Conservation (phyloP, 1,284 basidiomycete species). For the Rhodotorula sp. region DNA sequence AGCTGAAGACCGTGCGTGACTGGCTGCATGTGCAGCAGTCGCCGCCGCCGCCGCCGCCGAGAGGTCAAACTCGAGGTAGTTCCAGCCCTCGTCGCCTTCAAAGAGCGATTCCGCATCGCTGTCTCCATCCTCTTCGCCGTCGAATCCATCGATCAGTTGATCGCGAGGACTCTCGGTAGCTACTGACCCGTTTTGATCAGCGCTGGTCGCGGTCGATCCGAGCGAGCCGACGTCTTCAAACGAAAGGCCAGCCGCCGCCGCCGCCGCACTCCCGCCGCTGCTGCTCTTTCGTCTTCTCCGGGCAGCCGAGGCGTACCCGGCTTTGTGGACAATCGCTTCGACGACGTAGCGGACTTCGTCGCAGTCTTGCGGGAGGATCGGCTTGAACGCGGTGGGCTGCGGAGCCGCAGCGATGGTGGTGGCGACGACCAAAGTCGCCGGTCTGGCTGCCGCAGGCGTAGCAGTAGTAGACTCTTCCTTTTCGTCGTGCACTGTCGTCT, state of each 20-base stretch:
- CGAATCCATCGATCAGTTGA: neutral
- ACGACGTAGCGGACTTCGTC: constrained; percentile 34
- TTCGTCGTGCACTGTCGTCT: neutral
- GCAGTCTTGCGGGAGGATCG: constrained; percentile 1
- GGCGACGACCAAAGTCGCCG: neutral
- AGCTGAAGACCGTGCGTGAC: neutral
- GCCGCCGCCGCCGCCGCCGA: constrained; percentile 11
- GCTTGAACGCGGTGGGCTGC: constrained; percentile 6
- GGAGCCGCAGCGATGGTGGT: neutral
- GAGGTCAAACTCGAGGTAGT: constrained; percentile 29
- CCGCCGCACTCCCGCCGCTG: neutral
- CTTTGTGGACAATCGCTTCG: constrained; percentile 34
- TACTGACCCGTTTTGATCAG: neutral
- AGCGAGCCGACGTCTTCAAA: no score
- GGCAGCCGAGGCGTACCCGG: neutral
- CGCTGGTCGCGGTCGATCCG: no score
- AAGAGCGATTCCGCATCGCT: neutral
- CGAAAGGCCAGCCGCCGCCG: neutral
- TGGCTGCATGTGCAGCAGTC: neutral
- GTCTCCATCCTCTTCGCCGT: neutral
- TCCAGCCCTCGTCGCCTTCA: constrained; percentile 25
- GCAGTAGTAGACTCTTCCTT: neutral
- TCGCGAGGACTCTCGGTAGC: neutral
- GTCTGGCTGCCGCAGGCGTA: no score
- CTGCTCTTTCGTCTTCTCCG: constrained; percentile 1